Evolutionary conservation across 2,329 filamentous ascomycete genomes (phyloP).

Genomic region (Talaromyces pinophilus): DNA sequence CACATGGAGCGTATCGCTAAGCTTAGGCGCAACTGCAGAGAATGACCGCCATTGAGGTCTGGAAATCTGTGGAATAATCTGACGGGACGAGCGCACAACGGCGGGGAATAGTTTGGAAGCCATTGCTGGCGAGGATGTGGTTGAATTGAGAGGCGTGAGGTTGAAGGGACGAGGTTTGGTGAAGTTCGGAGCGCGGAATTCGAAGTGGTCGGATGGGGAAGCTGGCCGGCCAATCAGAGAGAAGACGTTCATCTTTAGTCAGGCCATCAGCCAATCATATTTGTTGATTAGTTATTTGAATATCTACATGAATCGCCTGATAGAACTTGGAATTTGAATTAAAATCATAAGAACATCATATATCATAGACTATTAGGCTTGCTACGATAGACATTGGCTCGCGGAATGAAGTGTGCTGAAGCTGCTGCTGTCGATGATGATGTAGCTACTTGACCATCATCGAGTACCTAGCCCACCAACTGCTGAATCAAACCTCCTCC

Average conservation of each 20-base stretch:
- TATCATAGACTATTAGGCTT: not conserved
- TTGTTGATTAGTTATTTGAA: constrained; percentile 6
- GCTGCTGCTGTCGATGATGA: not conserved
- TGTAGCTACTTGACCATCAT: not conserved
- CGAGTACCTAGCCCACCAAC: too few relatives aligned
- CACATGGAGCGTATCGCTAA: constrained; percentile 72
- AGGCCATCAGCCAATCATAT: constrained; percentile 18
- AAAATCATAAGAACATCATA: not conserved
- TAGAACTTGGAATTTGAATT: not conserved
- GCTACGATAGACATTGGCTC: not conserved
- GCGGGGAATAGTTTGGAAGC: constrained; percentile 79
- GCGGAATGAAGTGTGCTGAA: not conserved
- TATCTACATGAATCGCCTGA: not conserved
- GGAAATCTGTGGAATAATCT: constrained; percentile 64
- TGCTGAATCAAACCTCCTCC: constrained; percentile 38
- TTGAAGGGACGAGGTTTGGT: constrained; percentile 1
- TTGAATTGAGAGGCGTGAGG: constrained; percentile 7
- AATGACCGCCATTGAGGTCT: constrained; percentile 71
- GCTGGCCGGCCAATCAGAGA: constrained; percentile 38
- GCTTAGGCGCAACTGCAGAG: constrained; percentile 65
- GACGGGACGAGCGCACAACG: constrained; percentile 68
- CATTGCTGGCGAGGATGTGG: constrained; percentile 56
- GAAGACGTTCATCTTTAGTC: constrained; percentile 32
- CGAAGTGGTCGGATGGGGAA: constrained; percentile 25
- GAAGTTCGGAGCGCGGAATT: constrained; percentile 26